Evolutionary conservation across 2,329 filamentous ascomycete species (phyloP).

Genomic region (Aspergillus latus): DNA sequence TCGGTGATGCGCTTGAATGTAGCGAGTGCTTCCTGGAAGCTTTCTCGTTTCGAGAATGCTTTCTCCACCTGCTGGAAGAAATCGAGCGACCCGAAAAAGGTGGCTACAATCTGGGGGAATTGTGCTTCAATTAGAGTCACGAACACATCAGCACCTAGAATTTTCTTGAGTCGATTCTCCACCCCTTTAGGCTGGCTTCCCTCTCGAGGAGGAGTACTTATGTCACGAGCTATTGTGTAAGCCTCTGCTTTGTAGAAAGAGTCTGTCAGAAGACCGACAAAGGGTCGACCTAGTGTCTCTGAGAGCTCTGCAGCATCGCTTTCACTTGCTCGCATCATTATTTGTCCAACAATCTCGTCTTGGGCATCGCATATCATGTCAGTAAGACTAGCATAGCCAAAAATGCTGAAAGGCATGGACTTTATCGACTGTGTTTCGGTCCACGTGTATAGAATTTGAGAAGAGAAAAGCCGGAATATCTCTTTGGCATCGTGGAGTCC

Average conservation of each 20-base stretch:
- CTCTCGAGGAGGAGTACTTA: conserved; percentile 49
- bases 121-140: conserved; percentile 63
- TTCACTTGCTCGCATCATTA: conserved; percentile 77
- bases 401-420: conserved; percentile 81
- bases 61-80: conserved; percentile 73
- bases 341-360: conserved; percentile 74
- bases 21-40: conserved; percentile 60
- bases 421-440: conserved; percentile 65
- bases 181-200: conserved; percentile 55
- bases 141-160: conserved; percentile 68
- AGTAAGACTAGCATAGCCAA: conserved; percentile 69
- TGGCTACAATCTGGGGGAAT: conserved; percentile 74
- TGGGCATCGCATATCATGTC: conserved; percentile 70
- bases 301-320: conserved; percentile 63
- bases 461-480: conserved; percentile 79
- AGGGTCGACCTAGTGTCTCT: conserved; percentile 54
- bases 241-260: conserved; percentile 78
- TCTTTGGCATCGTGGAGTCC: conserved; percentile 64
- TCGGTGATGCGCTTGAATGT: conserved; percentile 68
- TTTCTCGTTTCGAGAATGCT: conserved; percentile 60
- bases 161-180: conserved; percentile 64
- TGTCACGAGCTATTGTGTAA: conserved; percentile 79
- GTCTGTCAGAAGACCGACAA: conserved; percentile 59
- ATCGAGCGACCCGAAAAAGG: conserved; percentile 74
- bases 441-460: conserved; percentile 91